Conservation (phyloP, 2,329 filamentous ascomycete genomes). For the Trichoderma koningii region DNA sequence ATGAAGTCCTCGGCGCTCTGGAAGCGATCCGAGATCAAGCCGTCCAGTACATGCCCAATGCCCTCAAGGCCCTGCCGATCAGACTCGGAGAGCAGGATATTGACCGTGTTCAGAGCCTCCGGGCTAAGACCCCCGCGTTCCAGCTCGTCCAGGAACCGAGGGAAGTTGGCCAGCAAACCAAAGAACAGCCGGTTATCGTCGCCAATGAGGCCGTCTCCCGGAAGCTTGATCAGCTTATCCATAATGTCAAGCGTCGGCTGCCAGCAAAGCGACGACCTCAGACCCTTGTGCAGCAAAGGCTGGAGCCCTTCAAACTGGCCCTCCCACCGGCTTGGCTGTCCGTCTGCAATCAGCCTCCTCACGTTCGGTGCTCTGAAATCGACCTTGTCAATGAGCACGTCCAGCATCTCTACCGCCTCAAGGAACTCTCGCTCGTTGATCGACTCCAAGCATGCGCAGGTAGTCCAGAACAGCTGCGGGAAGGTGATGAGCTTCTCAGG, state of each 20-base stretch:
- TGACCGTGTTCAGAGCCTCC: constrained; percentile 63
- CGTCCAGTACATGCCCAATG: constrained; percentile 69
- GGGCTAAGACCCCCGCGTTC: constrained; percentile 63
- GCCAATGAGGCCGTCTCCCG: constrained; percentile 78
- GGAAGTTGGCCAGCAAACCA: constrained; percentile 86
- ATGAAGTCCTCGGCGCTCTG: constrained; percentile 75
- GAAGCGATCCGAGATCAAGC: constrained; percentile 68
- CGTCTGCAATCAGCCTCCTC: constrained; percentile 71
- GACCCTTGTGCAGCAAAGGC: constrained; percentile 82
- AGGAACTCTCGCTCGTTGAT: constrained; percentile 95
- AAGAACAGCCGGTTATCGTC: constrained; percentile 81
- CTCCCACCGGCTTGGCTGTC: constrained; percentile 84
- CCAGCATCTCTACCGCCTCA: constrained; percentile 88
- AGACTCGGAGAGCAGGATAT: constrained; percentile 70
- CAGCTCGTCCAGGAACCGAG: constrained; percentile 77
- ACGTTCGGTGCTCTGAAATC: constrained; percentile 73
- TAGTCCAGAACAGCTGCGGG: constrained; percentile 97
- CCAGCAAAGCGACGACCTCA: constrained; percentile 82
- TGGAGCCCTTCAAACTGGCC: constrained; percentile 85
- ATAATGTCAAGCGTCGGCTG: constrained; percentile 76
- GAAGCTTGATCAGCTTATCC: constrained; percentile 75
- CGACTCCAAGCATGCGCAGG: constrained; percentile 91
- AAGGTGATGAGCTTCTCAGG: constrained; percentile 80
- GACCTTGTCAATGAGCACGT: constrained; percentile 80
- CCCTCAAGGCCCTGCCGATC: constrained; percentile 69